A percentile compares a stretch with the other conserved stretches of the same genome.
Conservation (phyloP, 2,329 filamentous ascomycete species). For the Lecanicillium sp. region DNA sequence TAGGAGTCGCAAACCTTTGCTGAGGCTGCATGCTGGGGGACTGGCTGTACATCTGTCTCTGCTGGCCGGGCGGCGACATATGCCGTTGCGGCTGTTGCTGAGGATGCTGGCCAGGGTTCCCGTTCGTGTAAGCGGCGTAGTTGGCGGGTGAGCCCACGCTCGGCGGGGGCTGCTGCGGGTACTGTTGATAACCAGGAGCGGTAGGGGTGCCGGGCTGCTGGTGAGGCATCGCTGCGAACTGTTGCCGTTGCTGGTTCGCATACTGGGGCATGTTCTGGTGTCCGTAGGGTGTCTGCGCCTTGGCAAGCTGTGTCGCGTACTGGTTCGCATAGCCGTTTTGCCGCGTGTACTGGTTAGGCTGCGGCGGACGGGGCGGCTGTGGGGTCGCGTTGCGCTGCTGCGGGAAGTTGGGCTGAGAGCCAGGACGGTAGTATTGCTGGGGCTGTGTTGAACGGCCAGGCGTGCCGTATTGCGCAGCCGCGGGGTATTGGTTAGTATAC, state of each 20-base stretch:
- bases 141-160: conserved; percentile 32
- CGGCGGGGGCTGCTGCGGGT: conserved; percentile 31
- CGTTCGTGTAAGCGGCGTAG: conserved; percentile 38
- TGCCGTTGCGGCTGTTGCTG: conserved; percentile 34
- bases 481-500: conserved; percentile 39
- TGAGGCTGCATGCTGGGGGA: conserved; percentile 32
- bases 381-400: conserved; percentile 32
- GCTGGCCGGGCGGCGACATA: conserved; percentile 37
- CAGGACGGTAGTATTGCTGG: conserved; percentile 31
- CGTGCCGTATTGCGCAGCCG: conserved; percentile 41
- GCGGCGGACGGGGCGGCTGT: conserved; percentile 30
- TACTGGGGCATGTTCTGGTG: conserved; percentile 46
- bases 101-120: conserved; percentile 20
- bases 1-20: conserved; percentile 28
- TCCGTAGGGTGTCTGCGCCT: conserved; percentile 46
- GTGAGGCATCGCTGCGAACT: conserved; percentile 33
- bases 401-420: conserved; percentile 18
- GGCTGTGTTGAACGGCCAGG: conserved; percentile 40
- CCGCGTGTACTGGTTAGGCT: conserved; percentile 44
- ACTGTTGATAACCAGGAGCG: conserved; percentile 28
- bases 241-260: conserved; percentile 40
- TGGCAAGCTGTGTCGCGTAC: conserved; percentile 46
- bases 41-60: conserved; percentile 33
- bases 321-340: conserved; percentile 41
- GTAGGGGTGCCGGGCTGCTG: conserved; percentile 36